These are phyloP conservation scores for Saccharata proteae DNA, from an alignment of 2,329 filamentous ascomycete genomes.

Conservation along the genomic window DNA sequence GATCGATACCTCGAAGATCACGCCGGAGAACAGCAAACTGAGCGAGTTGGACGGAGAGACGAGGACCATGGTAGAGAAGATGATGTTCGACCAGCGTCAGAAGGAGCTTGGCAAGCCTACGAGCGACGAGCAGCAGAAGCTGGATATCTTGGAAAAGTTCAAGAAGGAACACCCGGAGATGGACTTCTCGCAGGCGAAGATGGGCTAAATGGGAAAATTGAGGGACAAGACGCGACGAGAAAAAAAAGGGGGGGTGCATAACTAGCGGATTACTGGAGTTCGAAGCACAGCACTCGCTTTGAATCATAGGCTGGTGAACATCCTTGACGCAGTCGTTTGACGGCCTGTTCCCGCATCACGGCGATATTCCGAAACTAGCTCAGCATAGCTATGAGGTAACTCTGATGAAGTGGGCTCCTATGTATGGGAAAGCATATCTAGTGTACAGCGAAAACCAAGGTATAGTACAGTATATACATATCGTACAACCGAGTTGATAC, in stretches of 20 bases:
- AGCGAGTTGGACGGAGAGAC: slow-evolving; percentile 92
- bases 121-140: slow-evolving; percentile 91
- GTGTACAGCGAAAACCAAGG: not conserved
- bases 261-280: too few species aligned
- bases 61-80: slow-evolving; percentile 97
- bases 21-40: slow-evolving; percentile 82
- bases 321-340: too few species aligned
- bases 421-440: not conserved
- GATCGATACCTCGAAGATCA: slow-evolving; percentile 92
- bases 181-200: slow-evolving; percentile 56
- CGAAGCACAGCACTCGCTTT: too few species aligned
- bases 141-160: slow-evolving; percentile 82
- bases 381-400: not conserved
- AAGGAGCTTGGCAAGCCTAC: slow-evolving; percentile 85
- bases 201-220: too few species aligned
- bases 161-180: slow-evolving; percentile 66
- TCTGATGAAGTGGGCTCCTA: not conserved
- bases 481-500: not conserved
- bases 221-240: too few species aligned
- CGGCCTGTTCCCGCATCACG: too few species aligned
- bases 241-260: too few species aligned
- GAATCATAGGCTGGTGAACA: too few species aligned
- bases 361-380: too few species aligned
- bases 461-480: not conserved
- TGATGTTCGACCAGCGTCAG: slow-evolving; percentile 98